These are phyloP conservation scores for Hypseocharis bilobata DNA, from an alignment of 441 rosid species.

Conservation along the genomic window DNA sequence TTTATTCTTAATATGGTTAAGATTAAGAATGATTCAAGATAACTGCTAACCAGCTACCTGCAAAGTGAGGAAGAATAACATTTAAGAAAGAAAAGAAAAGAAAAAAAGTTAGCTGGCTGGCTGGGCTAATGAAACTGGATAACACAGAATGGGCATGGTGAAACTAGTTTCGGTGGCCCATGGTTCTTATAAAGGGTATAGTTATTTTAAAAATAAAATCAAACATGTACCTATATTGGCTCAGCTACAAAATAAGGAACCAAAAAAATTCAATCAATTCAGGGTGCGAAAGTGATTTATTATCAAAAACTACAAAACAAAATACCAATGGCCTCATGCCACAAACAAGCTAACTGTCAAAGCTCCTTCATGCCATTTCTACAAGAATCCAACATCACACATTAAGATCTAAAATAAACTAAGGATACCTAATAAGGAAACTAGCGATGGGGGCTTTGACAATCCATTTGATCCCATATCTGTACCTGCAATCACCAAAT, in stretches of 20 bases:
- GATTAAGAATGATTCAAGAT: no score
- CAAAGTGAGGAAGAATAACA: neutral
- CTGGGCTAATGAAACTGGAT: no score
- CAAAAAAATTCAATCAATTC: neutral
- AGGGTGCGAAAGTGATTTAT: neutral
- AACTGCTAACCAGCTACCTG: neutral
- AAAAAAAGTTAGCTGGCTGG: no score
- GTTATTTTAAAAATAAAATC: no score
- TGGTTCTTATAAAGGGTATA: no score
- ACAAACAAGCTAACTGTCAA: neutral
- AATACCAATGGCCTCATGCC: neutral
- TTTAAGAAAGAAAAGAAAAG: neutral
- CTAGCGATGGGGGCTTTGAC: slow-evolving; percentile 63
- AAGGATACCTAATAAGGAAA: slow-evolving; percentile 67
- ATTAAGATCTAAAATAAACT: neutral
- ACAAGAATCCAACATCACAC: neutral
- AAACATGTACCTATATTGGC: no score
- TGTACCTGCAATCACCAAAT: slow-evolving; percentile 40
- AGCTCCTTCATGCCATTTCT: neutral
- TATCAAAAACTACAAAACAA: neutral
- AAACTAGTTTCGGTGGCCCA: no score
- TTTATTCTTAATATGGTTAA: neutral
- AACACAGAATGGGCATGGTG: neutral
- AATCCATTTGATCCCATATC: slow-evolving; percentile 49
- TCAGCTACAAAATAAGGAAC: no score